These are phyloP conservation scores for Suillus brevipes DNA, from an alignment of 768 basidiomycete species.

Conservation along the genomic window DNA sequence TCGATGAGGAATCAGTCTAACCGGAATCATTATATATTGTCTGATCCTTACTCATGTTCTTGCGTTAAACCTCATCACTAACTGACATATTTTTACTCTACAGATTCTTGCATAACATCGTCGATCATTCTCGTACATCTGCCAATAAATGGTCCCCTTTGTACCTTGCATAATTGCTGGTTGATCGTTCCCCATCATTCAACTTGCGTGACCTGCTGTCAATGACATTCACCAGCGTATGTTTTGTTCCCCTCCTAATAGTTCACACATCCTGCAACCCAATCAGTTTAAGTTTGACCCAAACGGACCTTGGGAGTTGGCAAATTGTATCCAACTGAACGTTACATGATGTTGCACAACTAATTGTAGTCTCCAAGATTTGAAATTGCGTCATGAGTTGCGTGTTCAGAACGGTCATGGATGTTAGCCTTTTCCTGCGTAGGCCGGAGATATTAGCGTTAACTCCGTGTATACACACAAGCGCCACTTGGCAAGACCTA, in stretches of 20 bases:
- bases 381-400: background rate
- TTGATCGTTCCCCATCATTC: background rate
- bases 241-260: background rate
- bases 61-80: constrained; percentile 5
- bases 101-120: background rate
- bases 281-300: background rate
- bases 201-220: background rate
- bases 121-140: background rate
- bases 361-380: background rate
- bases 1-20: constrained; percentile 76
- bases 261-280: background rate
- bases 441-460: background rate
- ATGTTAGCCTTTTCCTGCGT: background rate
- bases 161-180: background rate
- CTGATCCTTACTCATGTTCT: constrained; percentile 47
- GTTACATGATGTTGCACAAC: background rate
- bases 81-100: background rate
- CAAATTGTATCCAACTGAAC: background rate
- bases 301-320: background rate
- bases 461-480: background rate
- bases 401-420: background rate
- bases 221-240: background rate
- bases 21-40: constrained; percentile 82
- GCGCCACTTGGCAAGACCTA: background rate
- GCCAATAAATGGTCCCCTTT: background rate